Base-by-base conservation (phyloP, 805 yeast genomes). In the Scheffersomyces lignosus region DNA sequence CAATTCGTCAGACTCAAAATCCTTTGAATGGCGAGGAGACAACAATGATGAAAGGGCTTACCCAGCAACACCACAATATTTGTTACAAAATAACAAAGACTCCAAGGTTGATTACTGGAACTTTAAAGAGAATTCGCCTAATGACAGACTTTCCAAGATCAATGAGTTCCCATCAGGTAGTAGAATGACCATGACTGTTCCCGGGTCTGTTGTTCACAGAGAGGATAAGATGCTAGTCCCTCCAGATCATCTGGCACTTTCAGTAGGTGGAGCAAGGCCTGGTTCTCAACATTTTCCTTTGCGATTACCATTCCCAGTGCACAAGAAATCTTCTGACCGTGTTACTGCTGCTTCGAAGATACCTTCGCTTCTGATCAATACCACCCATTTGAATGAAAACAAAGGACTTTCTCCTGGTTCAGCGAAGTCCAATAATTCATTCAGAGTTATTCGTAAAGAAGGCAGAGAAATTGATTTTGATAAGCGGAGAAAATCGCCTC, bases 381-480 rank as follows among this genome's bases (percentile, higher is more conserved):
- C 54, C 3, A 34, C 36, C 3, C 33, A 31, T 24, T 26, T 28
- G 23, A 27, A 34, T 13, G 40, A 32, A 4, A 10, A 15, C 10
- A 7, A 2, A 27, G 13, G n/a, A 22, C 8, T 27, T 7, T 20
- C 24, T 20, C 24, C 24, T 7, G 7, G 9, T 20, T 20, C 7
- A 27, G 29, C 27, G 26, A 10, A 14, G 22, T 31, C 39, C n/a
- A 31, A 34, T 41, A 49, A 75, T 28, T 66, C 87, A 0, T 87
- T 87, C 54, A 71, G 83, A 40, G 81, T 87, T 1, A 73, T 87
- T 6, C 63, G 90, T 22, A 75, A 78, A 16, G 78, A 75, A n/a
- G 77, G 75, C 10, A 67, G 75, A 23, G 95, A 85, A 50, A 87
- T 87, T 42, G 89, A 89, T 57, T 87, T 87, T 53, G 93, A 87